phyloP scores from a whole-genome alignment of 2,329 filamentous ascomycete species.

The Sporothrix sp. region DNA sequence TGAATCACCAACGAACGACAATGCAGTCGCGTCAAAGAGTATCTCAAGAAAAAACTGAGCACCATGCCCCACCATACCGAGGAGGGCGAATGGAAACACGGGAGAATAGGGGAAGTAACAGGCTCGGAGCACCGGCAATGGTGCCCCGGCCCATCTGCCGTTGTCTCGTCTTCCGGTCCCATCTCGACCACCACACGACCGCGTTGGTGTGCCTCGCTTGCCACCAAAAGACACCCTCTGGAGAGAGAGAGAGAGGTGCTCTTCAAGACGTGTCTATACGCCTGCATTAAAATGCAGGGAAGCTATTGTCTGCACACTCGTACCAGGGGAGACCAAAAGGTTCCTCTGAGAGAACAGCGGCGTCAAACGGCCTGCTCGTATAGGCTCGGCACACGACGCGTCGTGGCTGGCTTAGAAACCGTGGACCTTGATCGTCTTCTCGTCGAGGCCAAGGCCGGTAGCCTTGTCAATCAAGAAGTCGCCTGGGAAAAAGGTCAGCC shows the following conservation, averaged over 20 bases:
- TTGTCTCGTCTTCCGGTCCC: background rate
- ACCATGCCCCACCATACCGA: constrained; percentile 2
- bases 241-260: background rate
- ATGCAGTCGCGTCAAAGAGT: constrained; percentile 2
- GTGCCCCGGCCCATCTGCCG: background rate
- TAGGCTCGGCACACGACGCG: constrained; percentile 11
- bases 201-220: constrained; percentile 8
- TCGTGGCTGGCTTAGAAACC: constrained; percentile 43
- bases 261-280: constrained; percentile 1
- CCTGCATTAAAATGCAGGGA: background rate
- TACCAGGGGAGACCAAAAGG: background rate
- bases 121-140: background rate
- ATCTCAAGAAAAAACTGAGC: constrained; percentile 3
- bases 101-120: background rate
- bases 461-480: constrained; percentile 96
- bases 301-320: background rate
- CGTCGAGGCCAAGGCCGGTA: constrained; percentile 84
- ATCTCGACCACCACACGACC: constrained; percentile 7
- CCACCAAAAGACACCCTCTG: background rate
- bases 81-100: background rate
- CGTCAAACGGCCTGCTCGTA: constrained; percentile 2
- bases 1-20: constrained; percentile 3
- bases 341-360: background rate
- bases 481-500: constrained; percentile 47
- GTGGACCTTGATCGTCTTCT: constrained; percentile 93